A percentile compares a stretch with the other conserved stretches of the same genome.
Conservation (phyloP, 1,284 basidiomycete species). For the Cryptococcus sp. region DNA sequence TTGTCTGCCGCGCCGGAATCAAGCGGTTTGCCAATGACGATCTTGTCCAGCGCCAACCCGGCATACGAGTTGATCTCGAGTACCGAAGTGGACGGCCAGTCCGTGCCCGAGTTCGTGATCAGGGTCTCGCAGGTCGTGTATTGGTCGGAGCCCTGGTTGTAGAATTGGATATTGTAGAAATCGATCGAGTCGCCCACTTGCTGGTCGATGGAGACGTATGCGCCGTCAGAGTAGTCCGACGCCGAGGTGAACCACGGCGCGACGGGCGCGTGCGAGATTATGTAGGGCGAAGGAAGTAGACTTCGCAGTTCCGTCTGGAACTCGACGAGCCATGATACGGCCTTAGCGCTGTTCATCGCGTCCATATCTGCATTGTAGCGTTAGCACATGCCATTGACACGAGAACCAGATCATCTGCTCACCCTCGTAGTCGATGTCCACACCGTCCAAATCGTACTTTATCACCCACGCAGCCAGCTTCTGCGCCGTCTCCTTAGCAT, state of each 20-base stretch:
- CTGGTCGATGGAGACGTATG: conserved; percentile 44
- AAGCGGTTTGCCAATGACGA: conserved; percentile 53
- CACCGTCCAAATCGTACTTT: conserved; percentile 56
- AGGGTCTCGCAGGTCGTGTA: conserved; percentile 36
- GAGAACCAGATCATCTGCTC: conserved; percentile 9
- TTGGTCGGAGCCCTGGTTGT: conserved; percentile 49
- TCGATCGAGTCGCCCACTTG: conserved; percentile 44
- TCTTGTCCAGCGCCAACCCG: conserved; percentile 46
- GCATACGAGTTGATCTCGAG: conserved; percentile 46
- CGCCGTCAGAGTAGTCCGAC: conserved; percentile 39
- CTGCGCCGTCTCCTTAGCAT: conserved; percentile 48
- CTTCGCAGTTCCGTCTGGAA: conserved; percentile 49
- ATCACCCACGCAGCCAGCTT: conserved; percentile 51
- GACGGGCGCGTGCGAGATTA: conserved; percentile 52
- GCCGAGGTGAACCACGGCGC: conserved; percentile 50
- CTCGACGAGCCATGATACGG: conserved; percentile 45
- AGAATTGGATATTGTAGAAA: conserved; percentile 54
- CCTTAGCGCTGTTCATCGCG: conserved; percentile 43
- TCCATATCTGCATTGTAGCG: conserved; percentile 22
- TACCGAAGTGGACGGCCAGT: conserved; percentile 45
- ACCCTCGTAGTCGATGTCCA: conserved; percentile 59
- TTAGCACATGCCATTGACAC: background rate
- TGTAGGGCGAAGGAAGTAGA: conserved; percentile 43
- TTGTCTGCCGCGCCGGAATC: conserved; percentile 31
- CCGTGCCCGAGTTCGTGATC: conserved; percentile 30